Conservation (phyloP, 148 eudicot genomes). For the Persicaria tinctoria region DNA sequence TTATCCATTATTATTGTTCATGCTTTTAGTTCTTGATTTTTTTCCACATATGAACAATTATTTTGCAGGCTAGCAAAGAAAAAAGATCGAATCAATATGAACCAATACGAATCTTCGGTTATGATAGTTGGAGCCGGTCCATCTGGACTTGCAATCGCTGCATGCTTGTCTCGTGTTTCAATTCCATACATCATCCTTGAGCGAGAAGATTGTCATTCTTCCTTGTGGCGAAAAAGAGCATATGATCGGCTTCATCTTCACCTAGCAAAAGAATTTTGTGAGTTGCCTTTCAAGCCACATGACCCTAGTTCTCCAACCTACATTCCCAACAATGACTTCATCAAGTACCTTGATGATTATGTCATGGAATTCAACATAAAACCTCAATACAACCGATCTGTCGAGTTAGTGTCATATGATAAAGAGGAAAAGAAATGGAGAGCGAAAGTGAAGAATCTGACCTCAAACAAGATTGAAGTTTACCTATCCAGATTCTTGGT, state of each 20-base stretch:
- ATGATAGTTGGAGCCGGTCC: slow-evolving; percentile 41
- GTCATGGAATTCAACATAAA: slow-evolving; percentile 24
- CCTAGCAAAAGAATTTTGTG: slow-evolving; percentile 35
- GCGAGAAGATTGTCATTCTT: slow-evolving; percentile 39
- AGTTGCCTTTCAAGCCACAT: slow-evolving; percentile 27
- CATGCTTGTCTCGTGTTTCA: slow-evolving; percentile 20
- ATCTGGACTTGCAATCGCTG: slow-evolving; percentile 32
- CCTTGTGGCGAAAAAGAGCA: slow-evolving; percentile 40
- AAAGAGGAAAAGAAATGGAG: slow-evolving; percentile 22
- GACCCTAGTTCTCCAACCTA: slow-evolving; percentile 19
- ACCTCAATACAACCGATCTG: slow-evolving; percentile 24
- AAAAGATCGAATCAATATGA: background rate
- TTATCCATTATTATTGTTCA: background rate
- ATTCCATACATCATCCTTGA: slow-evolving; percentile 41
- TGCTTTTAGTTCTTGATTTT: background rate
- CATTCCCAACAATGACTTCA: slow-evolving; percentile 28
- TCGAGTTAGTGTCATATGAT: slow-evolving; percentile 25
- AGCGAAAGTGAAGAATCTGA: slow-evolving; percentile 10
- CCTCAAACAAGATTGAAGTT: slow-evolving; percentile 5
- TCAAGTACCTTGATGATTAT: slow-evolving; percentile 38
- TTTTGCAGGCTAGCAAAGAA: background rate
- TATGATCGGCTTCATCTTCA: slow-evolving; percentile 52
- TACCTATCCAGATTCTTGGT: slow-evolving; percentile 25
- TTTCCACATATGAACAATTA: background rate
- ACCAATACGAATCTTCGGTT: slow-evolving; percentile 16